Evolutionary conservation across 2,329 filamentous ascomycete genomes (phyloP).

Genomic region (Chaetothyriales sp.): DNA sequence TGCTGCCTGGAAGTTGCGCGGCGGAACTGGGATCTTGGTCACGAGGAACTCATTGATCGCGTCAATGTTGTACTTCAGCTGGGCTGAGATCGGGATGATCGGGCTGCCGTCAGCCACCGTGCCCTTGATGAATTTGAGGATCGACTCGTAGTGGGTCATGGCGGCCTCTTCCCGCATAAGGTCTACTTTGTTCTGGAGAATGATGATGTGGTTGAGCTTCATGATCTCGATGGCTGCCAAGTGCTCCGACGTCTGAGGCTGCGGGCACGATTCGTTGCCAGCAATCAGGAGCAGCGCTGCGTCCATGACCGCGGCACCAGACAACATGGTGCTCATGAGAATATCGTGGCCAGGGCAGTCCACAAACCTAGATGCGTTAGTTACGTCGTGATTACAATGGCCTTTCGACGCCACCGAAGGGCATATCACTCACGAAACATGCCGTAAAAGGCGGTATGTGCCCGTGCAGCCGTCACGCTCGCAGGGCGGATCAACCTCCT

Average conservation of each 20-base stretch:
- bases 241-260: slow-evolving; percentile 97
- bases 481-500: slow-evolving; percentile 92
- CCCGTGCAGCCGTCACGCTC: slow-evolving; percentile 84
- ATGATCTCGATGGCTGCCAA: slow-evolving; percentile 98
- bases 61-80: slow-evolving; percentile 99
- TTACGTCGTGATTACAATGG: slow-evolving; percentile 3
- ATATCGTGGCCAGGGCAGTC: slow-evolving; percentile 99
- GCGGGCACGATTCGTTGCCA: slow-evolving; percentile 94
- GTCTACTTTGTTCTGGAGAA: slow-evolving; percentile 98
- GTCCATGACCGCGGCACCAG: slow-evolving; percentile 98
- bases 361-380: slow-evolving; percentile 52
- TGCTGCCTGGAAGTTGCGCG: slow-evolving; percentile 76
- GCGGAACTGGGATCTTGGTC: slow-evolving; percentile 82
- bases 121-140: slow-evolving; percentile 94
- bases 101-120: slow-evolving; percentile 90
- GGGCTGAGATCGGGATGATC: slow-evolving; percentile 90
- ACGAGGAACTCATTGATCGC: slow-evolving; percentile 93
- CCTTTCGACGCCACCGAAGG: not conserved
- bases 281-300: slow-evolving; percentile 90
- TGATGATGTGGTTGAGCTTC: slow-evolving; percentile 99
- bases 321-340: slow-evolving; percentile 99
- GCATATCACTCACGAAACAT: slow-evolving; percentile 63
- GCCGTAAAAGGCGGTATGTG: slow-evolving; percentile 73
- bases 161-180: slow-evolving; percentile 94
- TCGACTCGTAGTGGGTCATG: slow-evolving; percentile 86